Evolutionary conservation across 495 filamentous ascomycete species (phyloP).

Genomic region (Hypomontagnella monticulosa): DNA sequence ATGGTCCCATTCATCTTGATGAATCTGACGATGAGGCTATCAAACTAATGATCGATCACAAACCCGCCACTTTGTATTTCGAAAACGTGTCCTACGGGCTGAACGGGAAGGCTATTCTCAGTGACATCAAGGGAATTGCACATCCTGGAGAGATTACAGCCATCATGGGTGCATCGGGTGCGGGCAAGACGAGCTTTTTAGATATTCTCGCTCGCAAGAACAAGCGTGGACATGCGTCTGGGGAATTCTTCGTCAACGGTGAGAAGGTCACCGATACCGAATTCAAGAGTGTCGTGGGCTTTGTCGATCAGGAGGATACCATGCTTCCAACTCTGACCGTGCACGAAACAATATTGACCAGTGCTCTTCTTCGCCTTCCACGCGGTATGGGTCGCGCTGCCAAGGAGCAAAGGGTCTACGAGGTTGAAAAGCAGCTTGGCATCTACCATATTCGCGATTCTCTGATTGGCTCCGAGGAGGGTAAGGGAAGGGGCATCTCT

Average conservation of each 20-base stretch:
- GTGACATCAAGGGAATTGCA: conserved; percentile 81
- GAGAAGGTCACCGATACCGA: conserved; percentile 87
- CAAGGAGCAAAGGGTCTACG: conserved; percentile 88
- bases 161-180: conserved; percentile 98
- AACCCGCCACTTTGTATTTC: conserved; percentile 87
- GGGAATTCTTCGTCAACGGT: conserved; percentile 93
- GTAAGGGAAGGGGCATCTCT: conserved; percentile 91
- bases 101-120: conserved; percentile 87
- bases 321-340: conserved; percentile 98
- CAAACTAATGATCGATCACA: conserved; percentile 89
- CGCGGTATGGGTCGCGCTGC: conserved; percentile 85
- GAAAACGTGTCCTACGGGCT: conserved; percentile 87
- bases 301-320: conserved; percentile 98
- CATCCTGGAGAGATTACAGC: conserved; percentile 91
- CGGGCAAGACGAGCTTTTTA: conserved; percentile 96
- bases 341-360: conserved; percentile 96
- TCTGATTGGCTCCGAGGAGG: conserved; percentile 96
- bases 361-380: conserved; percentile 88
- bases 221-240: conserved; percentile 81
- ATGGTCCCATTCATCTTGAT: conserved; percentile 81
- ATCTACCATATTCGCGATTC: conserved; percentile 93
- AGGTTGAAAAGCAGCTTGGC: conserved; percentile 94
- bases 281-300: conserved; percentile 90
- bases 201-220: conserved; percentile 98
- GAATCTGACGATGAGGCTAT: conserved; percentile 89